Evolutionary conservation across 2,329 filamentous ascomycete genomes (phyloP), one percentile per base, ranked within the genome.

Genomic region (Hortaea werneckii): DNA sequence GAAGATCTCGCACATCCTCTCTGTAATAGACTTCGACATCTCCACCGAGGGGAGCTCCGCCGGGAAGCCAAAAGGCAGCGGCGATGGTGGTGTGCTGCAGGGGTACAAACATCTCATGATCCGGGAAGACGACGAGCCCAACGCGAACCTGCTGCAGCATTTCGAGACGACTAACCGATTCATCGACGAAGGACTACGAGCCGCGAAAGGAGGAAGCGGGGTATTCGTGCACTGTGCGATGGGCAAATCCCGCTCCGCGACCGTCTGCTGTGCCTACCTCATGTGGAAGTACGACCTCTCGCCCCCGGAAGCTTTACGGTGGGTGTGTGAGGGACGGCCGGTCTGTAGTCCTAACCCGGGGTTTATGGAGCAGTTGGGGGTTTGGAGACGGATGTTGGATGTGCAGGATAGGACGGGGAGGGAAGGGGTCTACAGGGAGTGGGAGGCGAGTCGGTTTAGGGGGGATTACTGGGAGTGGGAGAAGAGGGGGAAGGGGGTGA

Each of bases 221-320:
- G 80, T 85, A 27, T 71, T 84, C 52, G 77, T 84, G 53, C 81
- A 85, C 67, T 85, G 90, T 74, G 90, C 87, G 13, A 94, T 94
- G 80, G 90, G 90, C 38, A 94, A 92, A 68, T 95, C 88, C 37
- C 83, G 90, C 47, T 95, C 87, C 38, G 85, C 90, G 54, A 82
- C 87, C 30, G 77, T 86, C 53, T 77, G 86, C 46, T 76, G 92
- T 45, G 89, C 90, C 50, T 95, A 88, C 66, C 72, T 96, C 44
- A 82, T 95, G 65, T 72, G 74, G 55, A 67, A 67, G 56, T 61
- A 67, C 58, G 59, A 62, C 49, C 64, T 74, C 52, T 68, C 67
- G 54, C 69, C 74, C 45, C 62, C 72, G 54, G 78, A 82, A 37
- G 88, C 88, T 3, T 69, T 95, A 46, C 69, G 72, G 29, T 73